Percentiles rank a stretch among this genome's conserved stretches.
Evolutionary conservation across 2,329 filamentous ascomycete species (phyloP).

Genomic region (Akanthomyces uredinophilus): DNA sequence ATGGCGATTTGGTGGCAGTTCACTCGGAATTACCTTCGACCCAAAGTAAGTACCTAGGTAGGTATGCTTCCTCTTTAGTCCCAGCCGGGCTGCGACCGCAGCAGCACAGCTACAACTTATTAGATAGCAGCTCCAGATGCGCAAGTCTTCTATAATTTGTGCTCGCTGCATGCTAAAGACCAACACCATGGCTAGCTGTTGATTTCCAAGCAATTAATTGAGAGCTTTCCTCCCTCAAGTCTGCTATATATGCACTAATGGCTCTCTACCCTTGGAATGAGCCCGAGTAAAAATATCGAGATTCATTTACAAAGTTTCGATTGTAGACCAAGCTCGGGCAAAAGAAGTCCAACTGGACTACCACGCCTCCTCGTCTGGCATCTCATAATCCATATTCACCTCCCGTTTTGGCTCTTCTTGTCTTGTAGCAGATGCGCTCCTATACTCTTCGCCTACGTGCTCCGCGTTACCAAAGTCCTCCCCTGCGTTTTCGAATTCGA

Average conservation of each 20-base stretch:
- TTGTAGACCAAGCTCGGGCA: neutral
- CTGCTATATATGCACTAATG: neutral
- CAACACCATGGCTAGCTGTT: neutral
- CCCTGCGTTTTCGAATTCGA: constrained; percentile 8
- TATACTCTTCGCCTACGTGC: constrained; percentile 19
- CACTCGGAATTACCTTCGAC: too few relatives aligned
- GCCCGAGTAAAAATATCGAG: neutral
- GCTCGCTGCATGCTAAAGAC: neutral
- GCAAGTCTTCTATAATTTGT: too few relatives aligned
- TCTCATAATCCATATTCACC: constrained; percentile 49
- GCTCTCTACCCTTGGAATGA: neutral
- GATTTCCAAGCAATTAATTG: too few relatives aligned
- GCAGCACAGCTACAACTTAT: neutral
- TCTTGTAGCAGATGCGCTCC: constrained; percentile 4
- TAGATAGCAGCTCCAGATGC: too few relatives aligned
- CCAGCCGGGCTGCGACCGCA: neutral
- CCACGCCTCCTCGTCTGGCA: constrained; percentile 47
- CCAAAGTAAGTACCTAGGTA: too few relatives aligned
- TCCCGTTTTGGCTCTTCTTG: constrained; percentile 27
- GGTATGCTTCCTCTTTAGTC: neutral
- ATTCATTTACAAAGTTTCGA: neutral
- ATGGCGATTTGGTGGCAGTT: too few relatives aligned
- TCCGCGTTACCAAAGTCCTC: constrained; percentile 19
- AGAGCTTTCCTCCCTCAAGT: too few relatives aligned
- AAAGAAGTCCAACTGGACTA: neutral